Base-by-base conservation (phyloP, 345 rosid species). In the Jatropha curcas region DNA sequence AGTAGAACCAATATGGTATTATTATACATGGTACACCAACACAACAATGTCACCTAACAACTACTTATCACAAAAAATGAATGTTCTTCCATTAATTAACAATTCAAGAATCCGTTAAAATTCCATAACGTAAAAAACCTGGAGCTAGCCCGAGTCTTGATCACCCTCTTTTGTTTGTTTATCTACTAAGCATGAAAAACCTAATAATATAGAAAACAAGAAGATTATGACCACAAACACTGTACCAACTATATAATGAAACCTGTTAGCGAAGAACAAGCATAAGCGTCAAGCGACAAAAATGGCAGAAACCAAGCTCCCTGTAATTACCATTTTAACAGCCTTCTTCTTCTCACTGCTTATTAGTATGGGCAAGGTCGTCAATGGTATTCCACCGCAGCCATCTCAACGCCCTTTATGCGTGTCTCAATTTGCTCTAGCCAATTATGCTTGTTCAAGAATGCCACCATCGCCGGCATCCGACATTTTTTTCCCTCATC, bases 341-440 rank as follows among this genome's bases (percentile, higher is more conserved):
- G 43, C 59, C 1, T 35, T 65, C 31, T 50, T 78, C 0, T 35
- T 57, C 19, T 52, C n/a, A n/a, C n/a, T n/a, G n/a, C n/a, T 63
- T 48, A 7, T 48, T 16, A 16, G 8, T 25, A 20, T 73, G 64
- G 16, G 14, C 10, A 41, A 37, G 13, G 53, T 37, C 12, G 53
- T 37, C 12, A 56, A 69, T 50, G 57, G 66, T 10, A 53, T 52
- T 19, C 57, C 4, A 35, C 13, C 4, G 30, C 10, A 17, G 13
- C 67, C 67, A 20, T 33, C 66, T 35, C 74, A 65, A 16, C 75
- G 53, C 14, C 78, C 82, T 0, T 34, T 79, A 4, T 79, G 82
- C 24, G 62, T 50, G 22, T 79, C 82, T 1, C 82, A 79, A 14
- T 51, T 79, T 17, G 62, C 82, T 16, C 78, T 79, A 13, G 82